Evolutionary conservation across 73 alveolate genomes (phyloP).

Genomic region (Paraurostyla sp.): DNA sequence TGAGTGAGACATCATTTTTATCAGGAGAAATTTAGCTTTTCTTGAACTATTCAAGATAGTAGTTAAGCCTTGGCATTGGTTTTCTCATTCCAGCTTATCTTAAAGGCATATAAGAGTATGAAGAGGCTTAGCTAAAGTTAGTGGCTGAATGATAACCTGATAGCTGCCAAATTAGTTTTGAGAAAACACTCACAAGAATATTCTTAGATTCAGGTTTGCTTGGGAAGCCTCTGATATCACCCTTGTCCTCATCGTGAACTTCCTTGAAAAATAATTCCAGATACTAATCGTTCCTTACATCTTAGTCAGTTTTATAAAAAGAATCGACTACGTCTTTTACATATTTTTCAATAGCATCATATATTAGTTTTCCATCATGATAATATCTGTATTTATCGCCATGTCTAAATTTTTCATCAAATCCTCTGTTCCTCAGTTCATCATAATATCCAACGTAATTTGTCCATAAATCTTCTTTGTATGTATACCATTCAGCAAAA

Average conservation of each 20-base stretch:
- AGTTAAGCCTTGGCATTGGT: no score
- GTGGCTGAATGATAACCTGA: constrained; percentile 18
- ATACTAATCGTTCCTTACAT: neutral
- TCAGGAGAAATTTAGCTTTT: no score
- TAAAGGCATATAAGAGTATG: constrained; percentile 17
- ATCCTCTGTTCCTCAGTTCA: constrained; percentile 8
- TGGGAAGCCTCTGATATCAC: constrained; percentile 24
- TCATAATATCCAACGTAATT: constrained; percentile 2
- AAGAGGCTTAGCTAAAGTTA: constrained; percentile 5
- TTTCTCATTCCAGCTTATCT: no score
- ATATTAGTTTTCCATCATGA: neutral
- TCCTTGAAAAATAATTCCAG: neutral
- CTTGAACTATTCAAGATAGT: no score
- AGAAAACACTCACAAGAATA: neutral
- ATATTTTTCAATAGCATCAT: constrained; percentile 12
- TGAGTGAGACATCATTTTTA: no score
- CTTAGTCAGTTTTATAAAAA: neutral
- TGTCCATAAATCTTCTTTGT: neutral
- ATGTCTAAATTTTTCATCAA: neutral
- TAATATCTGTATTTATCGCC: constrained; percentile 25
- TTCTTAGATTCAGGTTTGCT: neutral
- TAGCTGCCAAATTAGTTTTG: constrained; percentile 14
- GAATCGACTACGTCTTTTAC: neutral
- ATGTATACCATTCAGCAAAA: neutral
- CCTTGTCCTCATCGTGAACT: constrained; percentile 25